A percentile compares a stretch with the other conserved stretches of the same genome.
These are phyloP conservation scores for Cavenderia fasciculata DNA, from an alignment of 78 protist genomes.

Conservation along the genomic window DNA sequence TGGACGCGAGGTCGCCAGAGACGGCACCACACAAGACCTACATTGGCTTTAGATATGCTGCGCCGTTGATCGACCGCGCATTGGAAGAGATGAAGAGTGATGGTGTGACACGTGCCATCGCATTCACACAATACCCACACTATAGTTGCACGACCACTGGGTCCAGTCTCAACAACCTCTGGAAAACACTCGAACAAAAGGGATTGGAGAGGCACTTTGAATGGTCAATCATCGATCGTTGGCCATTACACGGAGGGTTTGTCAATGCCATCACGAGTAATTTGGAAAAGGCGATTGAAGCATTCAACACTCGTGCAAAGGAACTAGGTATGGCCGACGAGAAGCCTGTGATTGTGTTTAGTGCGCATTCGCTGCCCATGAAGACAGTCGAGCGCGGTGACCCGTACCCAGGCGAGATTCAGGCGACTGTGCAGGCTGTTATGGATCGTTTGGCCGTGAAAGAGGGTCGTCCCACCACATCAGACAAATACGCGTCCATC, in stretches of 20 bases:
- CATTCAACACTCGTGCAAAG: background rate
- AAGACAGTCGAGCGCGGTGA: slow-evolving; percentile 89
- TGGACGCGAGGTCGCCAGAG: slow-evolving; percentile 81
- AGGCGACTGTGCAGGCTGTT: slow-evolving; percentile 76
- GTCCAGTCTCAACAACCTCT: slow-evolving; percentile 83
- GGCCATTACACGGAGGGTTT: slow-evolving; percentile 79
- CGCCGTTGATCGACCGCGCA: slow-evolving; percentile 86
- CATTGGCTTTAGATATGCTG: slow-evolving; percentile 89
- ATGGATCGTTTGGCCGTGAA: slow-evolving; percentile 50
- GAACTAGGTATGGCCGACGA: background rate
- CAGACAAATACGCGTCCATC: slow-evolving; percentile 49
- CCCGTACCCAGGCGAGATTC: slow-evolving; percentile 83
- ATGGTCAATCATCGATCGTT: slow-evolving; percentile 88
- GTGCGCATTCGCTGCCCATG: slow-evolving; percentile 95
- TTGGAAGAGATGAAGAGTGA: slow-evolving; percentile 83
- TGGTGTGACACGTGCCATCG: slow-evolving; percentile 84
- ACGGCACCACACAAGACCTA: slow-evolving; percentile 92
- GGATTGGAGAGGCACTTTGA: slow-evolving; percentile 14
- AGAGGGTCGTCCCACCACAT: background rate
- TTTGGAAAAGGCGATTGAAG: slow-evolving; percentile 20
- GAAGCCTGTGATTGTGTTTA: slow-evolving; percentile 80
- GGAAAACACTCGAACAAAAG: slow-evolving; percentile 47
- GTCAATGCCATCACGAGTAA: slow-evolving; percentile 70
- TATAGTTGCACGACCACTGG: slow-evolving; percentile 91
- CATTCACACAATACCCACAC: slow-evolving; percentile 93